Base-by-base conservation (phyloP, 352 stramenopile species). In the Globisporangium sylvaticum region DNA sequence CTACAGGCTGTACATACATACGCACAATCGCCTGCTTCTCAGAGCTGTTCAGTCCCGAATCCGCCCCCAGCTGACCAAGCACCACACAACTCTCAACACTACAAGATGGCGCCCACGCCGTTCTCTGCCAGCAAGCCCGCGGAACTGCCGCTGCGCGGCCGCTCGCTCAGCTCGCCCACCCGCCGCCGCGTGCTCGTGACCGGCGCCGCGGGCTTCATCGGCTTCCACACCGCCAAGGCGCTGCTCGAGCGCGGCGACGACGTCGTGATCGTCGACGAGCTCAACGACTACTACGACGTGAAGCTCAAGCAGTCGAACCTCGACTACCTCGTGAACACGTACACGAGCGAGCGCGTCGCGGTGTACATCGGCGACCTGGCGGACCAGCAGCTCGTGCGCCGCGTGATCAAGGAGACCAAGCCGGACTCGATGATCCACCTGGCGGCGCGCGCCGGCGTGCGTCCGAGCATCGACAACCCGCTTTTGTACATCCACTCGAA, bases 211-310 rank as follows among this genome's bases (percentile, higher is more conserved):
- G 97, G 97, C 20, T 99, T 99, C 76, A 98, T 99, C 65, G 97
- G 97, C 25, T 98, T 94, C 71, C 92, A 99, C 83, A 98, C 98
- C 5, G 92, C 92, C 58, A 87, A 96, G 65, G 76, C 81, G 42
- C 78, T 98, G 29, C 81, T 98, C 4, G 74, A 80, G 2, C 84
- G 92, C 25, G 92, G 91, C 44, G 90, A 98, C 64, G 77, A 93
- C 61, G 97, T 99, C 31, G 90, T 99, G 2, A 90, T 98, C 57
- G 83, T 99, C 27, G 97, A 99, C 73, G 97, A 99, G 80, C 82
- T 99, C 62, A 99, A 99, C 74, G 95, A 99, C 73, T 99, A 99
- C 78, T 99, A 99, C 76, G 96, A 99, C 74, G 91, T 98, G n/a
- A 70, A 77, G 59, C 92, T 98, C 69, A 99, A 99, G 84, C 85